Evolutionary conservation across 108 stramenopile species (phyloP).

Genomic region (Nitzschia palea): DNA sequence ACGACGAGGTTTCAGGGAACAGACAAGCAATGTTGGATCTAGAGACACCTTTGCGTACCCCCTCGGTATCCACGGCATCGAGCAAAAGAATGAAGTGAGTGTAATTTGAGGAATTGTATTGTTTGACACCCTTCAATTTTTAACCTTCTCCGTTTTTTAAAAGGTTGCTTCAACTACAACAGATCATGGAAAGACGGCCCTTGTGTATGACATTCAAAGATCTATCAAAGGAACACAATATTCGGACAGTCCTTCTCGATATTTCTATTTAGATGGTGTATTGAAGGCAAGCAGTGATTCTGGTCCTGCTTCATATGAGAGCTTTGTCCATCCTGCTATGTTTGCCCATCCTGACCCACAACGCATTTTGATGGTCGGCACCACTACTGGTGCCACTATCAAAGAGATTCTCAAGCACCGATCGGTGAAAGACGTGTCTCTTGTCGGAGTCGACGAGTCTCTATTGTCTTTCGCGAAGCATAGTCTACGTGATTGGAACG

Average conservation of each 20-base stretch:
- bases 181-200: conserved; percentile 45
- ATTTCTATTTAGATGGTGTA: conserved; percentile 53
- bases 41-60: conserved; percentile 61
- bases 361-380: conserved; percentile 76
- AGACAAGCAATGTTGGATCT: conserved; percentile 33
- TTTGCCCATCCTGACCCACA: conserved; percentile 78
- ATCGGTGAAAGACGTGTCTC: conserved; percentile 68
- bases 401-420: conserved; percentile 81
- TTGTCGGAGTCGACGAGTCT: conserved; percentile 77
- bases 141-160: conserved; percentile 34
- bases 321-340: conserved; percentile 90
- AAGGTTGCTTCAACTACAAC: conserved; percentile 41
- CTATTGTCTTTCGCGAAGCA: conserved; percentile 59
- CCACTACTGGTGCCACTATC: conserved; percentile 79
- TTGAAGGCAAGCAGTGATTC: conserved; percentile 38
- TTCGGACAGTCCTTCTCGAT: conserved; percentile 10
- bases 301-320: conserved; percentile 71
- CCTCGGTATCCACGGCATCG: conserved; percentile 56
- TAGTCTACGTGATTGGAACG: conserved; percentile 50
- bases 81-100: conserved; percentile 46
- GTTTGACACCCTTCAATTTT: neutral
- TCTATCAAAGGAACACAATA: neutral
- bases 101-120: neutral
- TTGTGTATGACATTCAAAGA: conserved; percentile 51
- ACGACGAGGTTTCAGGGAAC: conserved; percentile 57